A percentile compares a stretch with the other conserved stretches of the same genome.
These are phyloP conservation scores for Bothriochloa decipiens DNA, from an alignment of 176 grass and related monocot genomes.

Conservation along the genomic window DNA sequence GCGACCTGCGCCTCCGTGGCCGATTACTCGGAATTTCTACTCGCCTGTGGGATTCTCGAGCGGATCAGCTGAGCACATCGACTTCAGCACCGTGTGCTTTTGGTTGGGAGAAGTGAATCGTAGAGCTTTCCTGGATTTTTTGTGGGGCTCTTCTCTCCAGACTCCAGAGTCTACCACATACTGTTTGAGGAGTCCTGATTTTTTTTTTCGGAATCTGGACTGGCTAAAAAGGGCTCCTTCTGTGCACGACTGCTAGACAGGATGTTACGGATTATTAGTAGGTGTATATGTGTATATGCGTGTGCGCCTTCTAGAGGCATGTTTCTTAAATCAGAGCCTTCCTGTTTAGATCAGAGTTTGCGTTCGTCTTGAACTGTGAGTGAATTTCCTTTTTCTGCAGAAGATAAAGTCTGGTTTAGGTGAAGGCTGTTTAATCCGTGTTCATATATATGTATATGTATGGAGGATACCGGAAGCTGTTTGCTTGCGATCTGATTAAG, in stretches of 20 bases:
- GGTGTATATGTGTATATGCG: neutral
- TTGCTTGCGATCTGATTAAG: constrained; percentile 40
- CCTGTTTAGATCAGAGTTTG: neutral
- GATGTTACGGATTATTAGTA: neutral
- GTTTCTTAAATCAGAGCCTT: neutral
- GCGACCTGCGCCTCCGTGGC: neutral
- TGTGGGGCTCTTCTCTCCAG: neutral
- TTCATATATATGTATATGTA: constrained; percentile 1
- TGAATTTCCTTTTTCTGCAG: neutral
- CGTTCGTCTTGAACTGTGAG: neutral
- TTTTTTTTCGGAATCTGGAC: constrained; percentile 6
- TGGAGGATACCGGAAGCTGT: neutral
- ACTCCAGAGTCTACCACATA: neutral
- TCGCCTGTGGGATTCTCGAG: neutral
- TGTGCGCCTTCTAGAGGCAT: neutral
- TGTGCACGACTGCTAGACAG: neutral
- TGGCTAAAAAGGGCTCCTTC: neutral
- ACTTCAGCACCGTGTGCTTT: neutral
- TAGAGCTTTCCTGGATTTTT: neutral
- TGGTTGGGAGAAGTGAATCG: neutral
- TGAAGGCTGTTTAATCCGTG: neutral
- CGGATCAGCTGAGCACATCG: constrained; percentile 28
- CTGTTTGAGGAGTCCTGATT: neutral
- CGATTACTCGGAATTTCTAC: neutral
- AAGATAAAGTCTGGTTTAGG: neutral